Percentiles rank a stretch among this genome's conserved stretches.
Conservation (phyloP, 2,329 filamentous ascomycete genomes). For the Alternaria dauci region DNA sequence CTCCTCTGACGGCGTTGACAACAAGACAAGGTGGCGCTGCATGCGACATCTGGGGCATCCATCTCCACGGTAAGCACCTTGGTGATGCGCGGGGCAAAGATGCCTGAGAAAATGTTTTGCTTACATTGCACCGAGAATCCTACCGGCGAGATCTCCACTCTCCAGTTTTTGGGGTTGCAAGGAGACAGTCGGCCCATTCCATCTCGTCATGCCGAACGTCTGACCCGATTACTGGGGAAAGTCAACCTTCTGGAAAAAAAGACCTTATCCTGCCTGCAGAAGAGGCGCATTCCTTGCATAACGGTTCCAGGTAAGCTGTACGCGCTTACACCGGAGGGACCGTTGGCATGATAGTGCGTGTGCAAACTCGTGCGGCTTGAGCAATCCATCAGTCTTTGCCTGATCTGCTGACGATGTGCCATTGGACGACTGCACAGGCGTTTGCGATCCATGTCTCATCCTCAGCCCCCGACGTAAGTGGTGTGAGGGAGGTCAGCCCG, state of each 20-base stretch:
- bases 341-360: neutral
- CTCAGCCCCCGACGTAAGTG: conserved; percentile 36
- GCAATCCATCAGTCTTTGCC: neutral
- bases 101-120: neutral
- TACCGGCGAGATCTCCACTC: conserved; percentile 7
- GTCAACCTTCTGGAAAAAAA: neutral
- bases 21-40: conserved; percentile 9
- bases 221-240: neutral
- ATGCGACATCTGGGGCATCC: conserved; percentile 4
- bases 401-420: neutral
- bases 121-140: conserved; percentile 4
- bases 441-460: conserved; percentile 3
- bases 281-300: neutral
- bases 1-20: neutral
- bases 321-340: neutral
- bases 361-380: neutral
- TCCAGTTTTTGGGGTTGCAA: conserved; percentile 5
- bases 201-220: conserved; percentile 23
- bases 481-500: conserved; percentile 12
- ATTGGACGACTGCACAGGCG: neutral
- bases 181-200: conserved; percentile 11
- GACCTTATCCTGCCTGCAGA: neutral
- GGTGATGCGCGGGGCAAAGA: neutral
- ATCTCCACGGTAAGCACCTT: neutral
- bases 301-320: no score